Evolutionary conservation across 2,329 filamentous ascomycete genomes (phyloP).

Genomic region (Cladosporium phlei): DNA sequence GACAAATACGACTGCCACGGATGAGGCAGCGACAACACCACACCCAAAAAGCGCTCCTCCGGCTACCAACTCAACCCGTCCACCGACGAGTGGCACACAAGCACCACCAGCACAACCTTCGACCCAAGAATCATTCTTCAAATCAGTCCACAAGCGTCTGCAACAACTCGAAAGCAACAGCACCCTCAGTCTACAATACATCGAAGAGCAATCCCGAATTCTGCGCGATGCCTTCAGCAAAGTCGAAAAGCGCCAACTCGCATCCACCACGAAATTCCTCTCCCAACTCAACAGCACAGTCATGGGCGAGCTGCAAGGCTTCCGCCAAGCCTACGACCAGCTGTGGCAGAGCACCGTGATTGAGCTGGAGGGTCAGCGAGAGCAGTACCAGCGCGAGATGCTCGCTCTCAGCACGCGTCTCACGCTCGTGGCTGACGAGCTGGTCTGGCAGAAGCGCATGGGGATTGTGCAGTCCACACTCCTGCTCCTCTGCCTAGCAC

Average conservation of each 20-base stretch:
- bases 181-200: slow-evolving; percentile 88
- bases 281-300: slow-evolving; percentile 84
- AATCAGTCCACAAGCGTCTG: slow-evolving; percentile 87
- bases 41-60: background rate
- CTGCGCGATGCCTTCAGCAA: slow-evolving; percentile 80
- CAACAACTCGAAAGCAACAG: slow-evolving; percentile 89
- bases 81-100: slow-evolving; percentile 21
- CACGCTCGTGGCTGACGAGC: slow-evolving; percentile 87
- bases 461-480: slow-evolving; percentile 86
- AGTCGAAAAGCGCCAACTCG: slow-evolving; percentile 79
- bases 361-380: slow-evolving; percentile 81
- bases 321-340: slow-evolving; percentile 86
- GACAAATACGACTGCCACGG: too few relatives aligned
- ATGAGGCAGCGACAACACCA: background rate
- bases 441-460: slow-evolving; percentile 80
- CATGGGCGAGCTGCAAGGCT: slow-evolving; percentile 69
- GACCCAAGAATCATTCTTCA: slow-evolving; percentile 97
- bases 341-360: slow-evolving; percentile 95
- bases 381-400: slow-evolving; percentile 77
- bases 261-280: slow-evolving; percentile 77
- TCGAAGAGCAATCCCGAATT: slow-evolving; percentile 90
- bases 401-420: slow-evolving; percentile 75
- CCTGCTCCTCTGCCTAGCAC: slow-evolving; percentile 75
- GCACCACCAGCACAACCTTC: slow-evolving; percentile 59
- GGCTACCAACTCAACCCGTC: slow-evolving; percentile 4